phyloP scores from a whole-genome alignment of 2,329 filamentous ascomycete genomes.

The Talaromyces sp. region DNA sequence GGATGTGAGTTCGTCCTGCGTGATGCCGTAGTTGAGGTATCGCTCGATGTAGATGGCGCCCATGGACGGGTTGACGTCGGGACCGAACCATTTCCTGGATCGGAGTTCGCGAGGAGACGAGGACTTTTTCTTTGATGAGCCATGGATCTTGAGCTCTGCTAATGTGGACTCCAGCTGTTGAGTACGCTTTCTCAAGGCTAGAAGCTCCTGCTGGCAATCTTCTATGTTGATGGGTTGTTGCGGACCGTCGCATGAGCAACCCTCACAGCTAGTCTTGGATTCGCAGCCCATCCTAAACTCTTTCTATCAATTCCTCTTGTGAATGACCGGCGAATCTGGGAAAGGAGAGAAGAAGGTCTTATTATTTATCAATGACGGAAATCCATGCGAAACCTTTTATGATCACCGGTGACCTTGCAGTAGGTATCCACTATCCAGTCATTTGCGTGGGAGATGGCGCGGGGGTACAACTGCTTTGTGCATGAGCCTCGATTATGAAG shows the following conservation, averaged over 20 bases:
- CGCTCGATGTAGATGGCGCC: conserved; percentile 50
- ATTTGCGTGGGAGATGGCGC: background rate
- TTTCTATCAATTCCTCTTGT: background rate
- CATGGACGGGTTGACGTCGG: conserved; percentile 42
- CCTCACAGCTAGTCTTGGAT: conserved; percentile 30
- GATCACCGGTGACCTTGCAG: background rate
- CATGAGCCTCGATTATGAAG: background rate
- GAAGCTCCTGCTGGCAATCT: conserved; percentile 40
- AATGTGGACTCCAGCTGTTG: conserved; percentile 36
- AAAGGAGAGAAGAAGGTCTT: background rate
- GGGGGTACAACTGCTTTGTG: background rate
- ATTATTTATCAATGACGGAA: background rate
- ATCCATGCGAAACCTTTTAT: background rate
- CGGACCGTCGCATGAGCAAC: conserved; percentile 31
- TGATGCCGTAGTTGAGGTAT: conserved; percentile 51
- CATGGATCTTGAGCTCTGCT: conserved; percentile 27
- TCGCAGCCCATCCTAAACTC: conserved; percentile 20
- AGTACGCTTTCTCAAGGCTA: conserved; percentile 37
- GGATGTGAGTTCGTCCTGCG: conserved; percentile 48
- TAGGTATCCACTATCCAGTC: conserved; percentile 3
- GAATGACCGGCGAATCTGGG: background rate
- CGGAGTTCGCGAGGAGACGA: conserved; percentile 32
- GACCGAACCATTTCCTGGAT: conserved; percentile 46
- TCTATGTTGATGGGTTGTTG: conserved; percentile 34
- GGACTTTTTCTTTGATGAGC: conserved; percentile 14